Base-by-base conservation (phyloP, 2,329 filamentous ascomycete species). In the Aschersonia sp. region DNA sequence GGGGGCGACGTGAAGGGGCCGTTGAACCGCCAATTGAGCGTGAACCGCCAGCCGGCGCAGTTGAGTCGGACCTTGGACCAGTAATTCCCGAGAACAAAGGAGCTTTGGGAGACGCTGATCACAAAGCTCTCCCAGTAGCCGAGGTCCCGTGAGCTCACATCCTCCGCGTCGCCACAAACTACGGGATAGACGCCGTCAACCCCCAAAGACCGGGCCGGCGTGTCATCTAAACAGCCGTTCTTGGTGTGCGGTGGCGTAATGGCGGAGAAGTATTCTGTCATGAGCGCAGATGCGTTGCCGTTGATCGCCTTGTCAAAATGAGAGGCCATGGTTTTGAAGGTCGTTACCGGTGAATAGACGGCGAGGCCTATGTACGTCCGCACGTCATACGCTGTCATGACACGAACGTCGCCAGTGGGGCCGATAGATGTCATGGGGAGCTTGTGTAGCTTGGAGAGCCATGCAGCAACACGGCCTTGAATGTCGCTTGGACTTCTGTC, bases 1-100 rank as follows among this genome's bases (percentile, higher is more conserved):
- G 53, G 50, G 4, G 53, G 51, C 0, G 31, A 50, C 0, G 31
- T 44, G 8, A 55, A 59, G 4, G 55, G 54, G 0, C 56, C 56
- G 2, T 32, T 47, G 52, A 66, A 69, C 5, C 59, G 56, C 57
- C 59, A 65, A 47, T 53, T 58, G 4, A 66, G 60, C 1, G 59
- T 56, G 8, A 63, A 54, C 1, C 30, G 46, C 52, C 67, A 61
- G 0, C 60, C 62, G 0, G 57, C 54, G 53, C 68, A 71, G 4
- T 51, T 51, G 8, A 50, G 45, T 14, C 44, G 45, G 6, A 68
- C 50, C 1, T 42, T 41, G 10, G 59, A 43, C 61, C 61, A 64
- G 14, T 45, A 41, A 0, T 53, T 42, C 5, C 55, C 62, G n/a
- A 60, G 49, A 1, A 58, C 57, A 1, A 51, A 52, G 0, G 60